Base-by-base conservation (phyloP, 2,329 filamentous ascomycete genomes). In the Claviceps sp. region DNA sequence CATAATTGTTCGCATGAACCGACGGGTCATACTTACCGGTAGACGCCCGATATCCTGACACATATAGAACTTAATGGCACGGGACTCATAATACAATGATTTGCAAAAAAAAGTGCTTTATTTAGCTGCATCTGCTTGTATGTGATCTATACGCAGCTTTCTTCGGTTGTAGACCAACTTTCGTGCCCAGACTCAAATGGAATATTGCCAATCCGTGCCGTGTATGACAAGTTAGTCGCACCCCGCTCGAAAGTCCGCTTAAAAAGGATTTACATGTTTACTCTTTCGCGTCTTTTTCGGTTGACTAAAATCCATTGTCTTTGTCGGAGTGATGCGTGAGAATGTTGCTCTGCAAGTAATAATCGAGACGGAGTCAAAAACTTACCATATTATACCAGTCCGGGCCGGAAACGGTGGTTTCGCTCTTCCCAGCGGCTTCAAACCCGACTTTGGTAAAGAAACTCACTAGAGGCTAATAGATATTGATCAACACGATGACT, bases 401-500 rank as follows among this genome's bases (percentile, higher is more conserved):
- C 36, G 88, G 87, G 40, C 88, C 88, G 20, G 83, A 85, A 68
- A 89, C 89, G 53, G 78, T 73, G 49, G 80, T 84, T 54, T 78
- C 70, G 65, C 88, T 93, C 48, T 74, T 70, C 0, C 89, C 88
- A 34, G 75, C 67, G 58, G 84, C 79, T 58, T 72, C 71, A 64
- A 93, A 95, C 0, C 88, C 81, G 58, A 88, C 76, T n/a, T 76
- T 76, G 63, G 84, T 77, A 64, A 95, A 96, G 65, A 86, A 95
- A 1, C 71, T 71, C 26, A 91, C 72, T 40, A 91, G 72, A 52
- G 83, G 74, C 78, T 82, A 51, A 14, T 34, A 18, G 26, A 47
- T 20, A 36, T 41, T 47, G n/a, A 46, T 16, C 11, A n/a, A 8
- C 14, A 52, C n/a, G 34, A 36, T 11, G 4, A 47, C 16, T 30